These are phyloP conservation scores for Myxozyma mucilagina DNA, from an alignment of 805 yeast species.

Conservation along the genomic window DNA sequence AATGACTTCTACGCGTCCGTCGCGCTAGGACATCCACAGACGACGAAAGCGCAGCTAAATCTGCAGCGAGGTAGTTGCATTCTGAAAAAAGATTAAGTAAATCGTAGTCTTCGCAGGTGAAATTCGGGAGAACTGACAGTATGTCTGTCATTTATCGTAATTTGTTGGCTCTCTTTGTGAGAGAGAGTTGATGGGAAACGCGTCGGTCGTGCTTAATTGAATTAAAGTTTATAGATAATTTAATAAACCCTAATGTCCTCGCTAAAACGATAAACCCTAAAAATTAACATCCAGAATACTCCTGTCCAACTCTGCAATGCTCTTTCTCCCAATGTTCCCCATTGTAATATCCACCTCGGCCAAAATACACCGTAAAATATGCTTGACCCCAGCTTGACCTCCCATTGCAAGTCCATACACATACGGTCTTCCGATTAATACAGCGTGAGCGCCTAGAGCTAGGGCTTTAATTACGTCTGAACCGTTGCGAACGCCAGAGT, in stretches of 20 bases:
- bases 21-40: conserved; percentile 6
- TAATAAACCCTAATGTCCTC: no score
- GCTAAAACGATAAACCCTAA: no score
- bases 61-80: conserved; percentile 2
- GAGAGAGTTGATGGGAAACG: no score
- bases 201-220: not conserved
- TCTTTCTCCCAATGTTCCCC: conserved; percentile 21
- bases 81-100: not conserved
- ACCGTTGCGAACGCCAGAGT: conserved; percentile 67
- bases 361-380: conserved; percentile 27
- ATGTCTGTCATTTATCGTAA: not conserved
- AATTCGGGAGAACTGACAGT: not conserved
- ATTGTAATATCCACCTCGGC: conserved; percentile 31
- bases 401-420: conserved; percentile 62
- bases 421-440: conserved; percentile 62
- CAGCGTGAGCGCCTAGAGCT: conserved; percentile 62
- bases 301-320: conserved; percentile 12
- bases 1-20: conserved; percentile 1
- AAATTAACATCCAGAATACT: not conserved
- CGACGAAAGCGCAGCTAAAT: conserved; percentile 5
- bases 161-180: not conserved
- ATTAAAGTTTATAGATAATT: no score
- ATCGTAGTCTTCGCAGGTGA: not conserved
- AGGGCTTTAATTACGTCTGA: conserved; percentile 62
- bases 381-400: conserved; percentile 60